Evolutionary conservation across 495 filamentous ascomycete genomes (phyloP).

Genomic region (Daldinia childiae): DNA sequence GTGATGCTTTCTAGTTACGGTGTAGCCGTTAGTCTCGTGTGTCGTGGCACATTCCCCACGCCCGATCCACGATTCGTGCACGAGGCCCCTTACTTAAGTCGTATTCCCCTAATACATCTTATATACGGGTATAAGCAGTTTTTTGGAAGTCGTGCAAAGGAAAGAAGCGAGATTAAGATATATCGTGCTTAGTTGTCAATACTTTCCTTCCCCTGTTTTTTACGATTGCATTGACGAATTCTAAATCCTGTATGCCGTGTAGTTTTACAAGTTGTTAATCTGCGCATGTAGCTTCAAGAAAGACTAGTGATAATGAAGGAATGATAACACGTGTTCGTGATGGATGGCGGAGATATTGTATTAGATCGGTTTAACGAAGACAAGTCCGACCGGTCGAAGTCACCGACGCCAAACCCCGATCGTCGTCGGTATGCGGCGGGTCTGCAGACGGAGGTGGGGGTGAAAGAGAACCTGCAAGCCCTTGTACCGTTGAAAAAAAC

Average conservation of each 20-base stretch:
- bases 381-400: slow-evolving; percentile 21
- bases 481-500: slow-evolving; percentile 5
- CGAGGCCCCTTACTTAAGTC: neutral
- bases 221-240: neutral
- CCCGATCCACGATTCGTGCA: neutral
- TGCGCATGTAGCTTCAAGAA: too few relatives aligned
- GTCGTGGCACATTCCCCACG: neutral
- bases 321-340: slow-evolving; percentile 1
- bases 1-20: neutral
- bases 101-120: neutral
- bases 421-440: slow-evolving; percentile 24
- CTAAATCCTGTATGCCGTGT: neutral
- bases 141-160: neutral
- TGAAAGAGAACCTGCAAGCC: neutral
- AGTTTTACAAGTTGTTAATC: neutral
- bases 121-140: neutral
- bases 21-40: neutral
- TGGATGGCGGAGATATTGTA: neutral
- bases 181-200: neutral
- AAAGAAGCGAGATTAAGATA: neutral
- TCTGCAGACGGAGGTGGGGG: slow-evolving; percentile 15
- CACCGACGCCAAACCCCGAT: slow-evolving; percentile 2
- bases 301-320: neutral
- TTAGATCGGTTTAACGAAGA: slow-evolving; percentile 1
- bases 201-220: neutral